These are phyloP conservation scores for Nakaseomyces uthaithaninus DNA, from an alignment of 1,139 yeast genomes.

Conservation along the genomic window DNA sequence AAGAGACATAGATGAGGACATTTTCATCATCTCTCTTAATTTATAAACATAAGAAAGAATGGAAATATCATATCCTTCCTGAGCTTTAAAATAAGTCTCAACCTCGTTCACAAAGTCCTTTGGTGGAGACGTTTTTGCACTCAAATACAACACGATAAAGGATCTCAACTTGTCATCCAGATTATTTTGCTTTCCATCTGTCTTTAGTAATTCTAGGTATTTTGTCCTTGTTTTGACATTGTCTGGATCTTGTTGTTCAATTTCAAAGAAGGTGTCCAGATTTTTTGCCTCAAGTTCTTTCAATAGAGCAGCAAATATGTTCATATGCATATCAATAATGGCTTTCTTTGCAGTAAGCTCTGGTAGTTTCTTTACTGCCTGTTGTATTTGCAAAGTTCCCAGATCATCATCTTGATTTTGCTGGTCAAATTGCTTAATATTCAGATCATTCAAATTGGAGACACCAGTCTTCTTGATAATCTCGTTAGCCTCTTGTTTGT, in stretches of 20 bases:
- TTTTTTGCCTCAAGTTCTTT: slow-evolving; percentile 78
- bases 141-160: slow-evolving; percentile 62
- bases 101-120: slow-evolving; percentile 55
- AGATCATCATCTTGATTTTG: slow-evolving; percentile 36
- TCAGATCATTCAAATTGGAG: slow-evolving; percentile 54
- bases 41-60: slow-evolving; percentile 69
- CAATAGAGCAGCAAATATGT: slow-evolving; percentile 76
- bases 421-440: slow-evolving; percentile 38
- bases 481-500: slow-evolving; percentile 81
- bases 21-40: slow-evolving; percentile 67
- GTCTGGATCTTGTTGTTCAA: slow-evolving; percentile 76
- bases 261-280: slow-evolving; percentile 83
- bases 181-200: slow-evolving; percentile 39
- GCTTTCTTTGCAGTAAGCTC: slow-evolving; percentile 83
- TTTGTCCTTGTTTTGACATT: slow-evolving; percentile 54
- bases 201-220: slow-evolving; percentile 47
- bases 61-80: slow-evolving; percentile 50
- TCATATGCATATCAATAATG: slow-evolving; percentile 94
- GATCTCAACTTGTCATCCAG: slow-evolving; percentile 79
- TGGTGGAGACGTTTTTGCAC: slow-evolving; percentile 45
- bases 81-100: slow-evolving; percentile 51
- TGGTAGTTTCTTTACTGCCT: slow-evolving; percentile 86
- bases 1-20: slow-evolving; percentile 26
- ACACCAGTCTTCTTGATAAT: slow-evolving; percentile 76
- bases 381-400: slow-evolving; percentile 72